phyloP scores from a whole-genome alignment of 78 protist genomes.

The Guillardia theta region DNA sequence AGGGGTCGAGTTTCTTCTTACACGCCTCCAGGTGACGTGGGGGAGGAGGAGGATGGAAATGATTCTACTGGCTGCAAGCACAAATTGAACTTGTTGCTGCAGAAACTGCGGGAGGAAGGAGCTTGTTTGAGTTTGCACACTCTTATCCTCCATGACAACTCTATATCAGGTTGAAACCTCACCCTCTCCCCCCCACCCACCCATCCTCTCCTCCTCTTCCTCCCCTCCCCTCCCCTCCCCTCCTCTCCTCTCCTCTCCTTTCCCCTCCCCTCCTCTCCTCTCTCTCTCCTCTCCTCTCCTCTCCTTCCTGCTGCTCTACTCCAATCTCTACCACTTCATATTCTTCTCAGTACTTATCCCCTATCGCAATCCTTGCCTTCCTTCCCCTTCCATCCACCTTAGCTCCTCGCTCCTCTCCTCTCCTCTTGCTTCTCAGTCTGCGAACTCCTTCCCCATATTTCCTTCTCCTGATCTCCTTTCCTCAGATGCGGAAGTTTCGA shows the following conservation, averaged over 20 bases:
- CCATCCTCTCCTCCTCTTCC: not conserved
- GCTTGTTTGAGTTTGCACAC: too few relatives aligned
- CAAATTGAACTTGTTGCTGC: too few relatives aligned
- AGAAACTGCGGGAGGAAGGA: too few relatives aligned
- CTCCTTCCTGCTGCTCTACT: not conserved
- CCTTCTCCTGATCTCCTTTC: not conserved
- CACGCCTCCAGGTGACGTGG: too few relatives aligned
- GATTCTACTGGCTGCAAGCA: too few relatives aligned
- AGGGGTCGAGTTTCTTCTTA: too few relatives aligned
- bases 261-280: not conserved
- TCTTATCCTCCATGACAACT: too few relatives aligned
- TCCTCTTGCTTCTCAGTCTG: not conserved
- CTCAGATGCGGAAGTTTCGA: too few relatives aligned
- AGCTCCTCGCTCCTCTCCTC: not conserved
- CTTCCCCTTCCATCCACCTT: not conserved
- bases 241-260: not conserved
- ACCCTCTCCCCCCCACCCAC: too few relatives aligned
- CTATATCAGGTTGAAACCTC: too few relatives aligned
- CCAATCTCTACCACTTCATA: not conserved
- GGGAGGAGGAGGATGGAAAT: too few relatives aligned
- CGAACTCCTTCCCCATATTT: not conserved
- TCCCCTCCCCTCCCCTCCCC: not conserved
- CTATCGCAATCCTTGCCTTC: not conserved
- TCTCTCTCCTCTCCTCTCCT: not conserved
- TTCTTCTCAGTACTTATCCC: not conserved